Evolutionary conservation across 495 filamentous ascomycete genomes (phyloP).

Genomic region (Jackrogersella multiformis): DNA sequence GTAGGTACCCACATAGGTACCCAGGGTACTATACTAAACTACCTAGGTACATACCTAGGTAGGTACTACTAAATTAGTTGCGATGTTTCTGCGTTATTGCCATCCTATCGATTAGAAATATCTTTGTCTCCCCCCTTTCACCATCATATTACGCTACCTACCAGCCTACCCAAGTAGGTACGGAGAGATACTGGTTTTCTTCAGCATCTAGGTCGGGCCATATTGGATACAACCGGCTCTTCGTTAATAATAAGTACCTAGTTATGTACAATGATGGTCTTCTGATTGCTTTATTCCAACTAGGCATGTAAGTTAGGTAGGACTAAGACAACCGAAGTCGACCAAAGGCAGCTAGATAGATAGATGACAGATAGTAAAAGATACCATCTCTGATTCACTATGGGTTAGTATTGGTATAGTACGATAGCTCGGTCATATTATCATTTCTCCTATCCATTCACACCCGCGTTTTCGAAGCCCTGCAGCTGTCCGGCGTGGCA

Average conservation of each 20-base stretch:
- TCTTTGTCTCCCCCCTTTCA: constrained; percentile 17
- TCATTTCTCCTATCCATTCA: constrained; percentile 11
- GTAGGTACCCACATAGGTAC: too few species aligned
- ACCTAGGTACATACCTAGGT: too few species aligned
- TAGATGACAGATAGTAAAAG: not conserved
- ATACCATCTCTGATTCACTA: not conserved
- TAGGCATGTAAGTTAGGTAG: too few species aligned
- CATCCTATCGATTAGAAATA: constrained; percentile 19
- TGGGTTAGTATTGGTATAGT: too few species aligned
- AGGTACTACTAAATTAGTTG: constrained; percentile 1
- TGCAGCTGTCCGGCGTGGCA: constrained; percentile 17
- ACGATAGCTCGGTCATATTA: not conserved
- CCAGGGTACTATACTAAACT: too few species aligned
- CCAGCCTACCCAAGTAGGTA: too few species aligned
- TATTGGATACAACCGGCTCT: constrained; percentile 18
- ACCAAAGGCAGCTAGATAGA: too few species aligned
- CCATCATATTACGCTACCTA: constrained; percentile 12
- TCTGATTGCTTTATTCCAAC: not conserved
- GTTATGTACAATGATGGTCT: not conserved
- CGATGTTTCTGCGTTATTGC: constrained; percentile 36
- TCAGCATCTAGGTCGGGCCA: not conserved
- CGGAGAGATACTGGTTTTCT: constrained; percentile 1
- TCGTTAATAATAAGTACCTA: not conserved
- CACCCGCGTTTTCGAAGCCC: constrained; percentile 19
- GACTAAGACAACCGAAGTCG: not conserved